Evolutionary conservation across 108 stramenopile genomes (phyloP).

Genomic region (Fragilaria crotonensis): DNA sequence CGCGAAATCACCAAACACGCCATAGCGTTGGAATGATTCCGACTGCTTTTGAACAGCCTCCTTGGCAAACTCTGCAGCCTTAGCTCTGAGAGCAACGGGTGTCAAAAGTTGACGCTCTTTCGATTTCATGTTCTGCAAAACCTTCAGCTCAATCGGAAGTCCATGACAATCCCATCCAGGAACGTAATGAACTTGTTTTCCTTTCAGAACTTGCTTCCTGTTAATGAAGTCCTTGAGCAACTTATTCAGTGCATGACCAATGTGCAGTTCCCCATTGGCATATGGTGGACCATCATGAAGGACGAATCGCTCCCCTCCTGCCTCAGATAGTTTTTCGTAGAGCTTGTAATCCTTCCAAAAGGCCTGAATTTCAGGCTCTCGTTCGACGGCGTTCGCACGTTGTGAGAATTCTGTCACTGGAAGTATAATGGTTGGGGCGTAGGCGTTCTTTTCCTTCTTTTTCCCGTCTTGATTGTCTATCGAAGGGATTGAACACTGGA

Average conservation of each 20-base stretch:
- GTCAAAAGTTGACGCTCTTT: conserved; percentile 75
- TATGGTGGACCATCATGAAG: conserved; percentile 99
- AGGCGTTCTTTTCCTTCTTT: conserved; percentile 78
- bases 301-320: conserved; percentile 63
- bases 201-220: conserved; percentile 87
- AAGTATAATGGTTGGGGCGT: conserved; percentile 84
- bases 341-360: conserved; percentile 82
- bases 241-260: conserved; percentile 99
- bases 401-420: conserved; percentile 90
- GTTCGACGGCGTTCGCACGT: conserved; percentile 87
- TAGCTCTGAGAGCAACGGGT: conserved; percentile 80
- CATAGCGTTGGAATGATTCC: conserved; percentile 85
- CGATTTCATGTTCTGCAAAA: conserved; percentile 86
- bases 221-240: conserved; percentile 98
- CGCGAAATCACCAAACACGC: conserved; percentile 96
- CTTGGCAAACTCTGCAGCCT: conserved; percentile 87
- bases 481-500: too few relatives aligned
- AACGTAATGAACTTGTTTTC: conserved; percentile 93
- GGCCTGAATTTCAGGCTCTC: conserved; percentile 89
- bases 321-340: conserved; percentile 78
- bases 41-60: conserved; percentile 89
- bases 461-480: too few relatives aligned
- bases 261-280: conserved; percentile 98
- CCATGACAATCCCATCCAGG: conserved; percentile 99
- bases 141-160: conserved; percentile 98